These are phyloP conservation scores for Leucosporidium creatinivorum DNA, from an alignment of 768 basidiomycete species.

Conservation along the genomic window DNA sequence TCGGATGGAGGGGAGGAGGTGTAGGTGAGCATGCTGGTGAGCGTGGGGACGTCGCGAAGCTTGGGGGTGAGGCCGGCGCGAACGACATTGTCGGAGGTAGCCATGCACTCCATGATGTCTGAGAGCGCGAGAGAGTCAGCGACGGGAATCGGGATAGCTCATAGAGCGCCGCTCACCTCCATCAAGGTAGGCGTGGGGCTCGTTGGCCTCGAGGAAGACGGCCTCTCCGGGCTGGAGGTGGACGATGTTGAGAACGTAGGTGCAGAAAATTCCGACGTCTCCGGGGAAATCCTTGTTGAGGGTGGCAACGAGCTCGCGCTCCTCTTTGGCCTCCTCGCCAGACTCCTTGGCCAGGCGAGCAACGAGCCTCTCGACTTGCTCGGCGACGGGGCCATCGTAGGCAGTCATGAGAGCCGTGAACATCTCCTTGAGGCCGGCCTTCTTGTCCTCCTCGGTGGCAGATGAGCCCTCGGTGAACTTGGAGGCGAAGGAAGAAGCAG, in stretches of 20 bases:
- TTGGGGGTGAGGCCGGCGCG: conserved; percentile 97
- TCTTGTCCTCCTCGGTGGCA: conserved; percentile 43
- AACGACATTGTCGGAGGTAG: conserved; percentile 97
- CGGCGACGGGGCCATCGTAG: conserved; percentile 49
- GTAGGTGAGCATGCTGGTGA: conserved; percentile 82
- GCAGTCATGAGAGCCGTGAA: conserved; percentile 82
- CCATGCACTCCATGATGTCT: conserved; percentile 99
- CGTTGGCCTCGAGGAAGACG: conserved; percentile 89
- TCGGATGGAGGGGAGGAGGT: conserved; percentile 57
- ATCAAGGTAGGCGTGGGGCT: conserved; percentile 91
- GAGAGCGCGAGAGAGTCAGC: not conserved
- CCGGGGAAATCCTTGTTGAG: conserved; percentile 68
- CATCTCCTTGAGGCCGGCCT: conserved; percentile 53
- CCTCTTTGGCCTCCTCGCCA: conserved; percentile 49
- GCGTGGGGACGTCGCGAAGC: conserved; percentile 83
- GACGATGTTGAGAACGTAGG: conserved; percentile 81
- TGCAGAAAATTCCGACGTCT: conserved; percentile 89
- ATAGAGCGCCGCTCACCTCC: conserved; percentile 57
- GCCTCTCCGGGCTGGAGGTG: conserved; percentile 73
- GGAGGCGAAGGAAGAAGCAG: conserved; percentile 49
- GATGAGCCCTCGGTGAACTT: conserved; percentile 48
- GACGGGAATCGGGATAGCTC: too few species aligned
- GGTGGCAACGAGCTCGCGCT: conserved; percentile 50
- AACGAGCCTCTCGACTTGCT: conserved; percentile 55
- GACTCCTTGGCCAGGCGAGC: conserved; percentile 52